Evolutionary conservation across 768 basidiomycete species (phyloP), one percentile per base, ranked within the genome.

Genomic region (Termitomyces sp.): DNA sequence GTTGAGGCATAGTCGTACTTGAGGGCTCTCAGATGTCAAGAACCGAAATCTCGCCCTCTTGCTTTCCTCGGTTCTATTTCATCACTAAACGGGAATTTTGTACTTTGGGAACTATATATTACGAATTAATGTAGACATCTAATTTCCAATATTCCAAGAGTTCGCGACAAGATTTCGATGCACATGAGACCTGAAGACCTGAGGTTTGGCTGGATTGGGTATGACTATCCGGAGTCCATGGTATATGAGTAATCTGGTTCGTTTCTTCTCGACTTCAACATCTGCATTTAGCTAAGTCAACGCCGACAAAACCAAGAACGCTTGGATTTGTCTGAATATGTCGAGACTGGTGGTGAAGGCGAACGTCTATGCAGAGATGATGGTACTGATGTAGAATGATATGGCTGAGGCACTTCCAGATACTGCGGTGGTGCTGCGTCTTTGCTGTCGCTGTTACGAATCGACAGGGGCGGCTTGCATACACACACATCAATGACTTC

Each of bases 1-100:
- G 58, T 70, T 91, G 60, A 73, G 86, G 62, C 87, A 91, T 63
- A 85, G 82, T 66, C 79, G 88, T 60, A 81, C 82, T n/a, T 86
- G 69, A 78, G 11, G 54, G 17, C 30, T 11, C 1, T 7, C 15
- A 1, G 37, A 26, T 9, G 21, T 2, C 28, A 6, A 10, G 2
- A 8, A 12, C 8, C 19, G n/a, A 28, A 51, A 28, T 12, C 5
- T 15, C 41, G 5, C 21, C 33, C 23, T 8, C 28, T 12, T 9
- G 17, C n/a, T 11, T n/a, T 47, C 10, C 3, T n/a, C 31, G 19
- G 30, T 31, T 38, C 26, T 12, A n/a, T 1, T 28, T 6, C 50
- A 8, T 30, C 17, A 30, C 17, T 31, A 7, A 15, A 30, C 28
- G 19, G 40, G 50, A 11, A 42, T 9, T 14, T 42, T 30, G 38